These are phyloP conservation scores for Magnolia officinalis DNA, from an alignment of 164 flowering plant genomes.

Conservation along the genomic window DNA sequence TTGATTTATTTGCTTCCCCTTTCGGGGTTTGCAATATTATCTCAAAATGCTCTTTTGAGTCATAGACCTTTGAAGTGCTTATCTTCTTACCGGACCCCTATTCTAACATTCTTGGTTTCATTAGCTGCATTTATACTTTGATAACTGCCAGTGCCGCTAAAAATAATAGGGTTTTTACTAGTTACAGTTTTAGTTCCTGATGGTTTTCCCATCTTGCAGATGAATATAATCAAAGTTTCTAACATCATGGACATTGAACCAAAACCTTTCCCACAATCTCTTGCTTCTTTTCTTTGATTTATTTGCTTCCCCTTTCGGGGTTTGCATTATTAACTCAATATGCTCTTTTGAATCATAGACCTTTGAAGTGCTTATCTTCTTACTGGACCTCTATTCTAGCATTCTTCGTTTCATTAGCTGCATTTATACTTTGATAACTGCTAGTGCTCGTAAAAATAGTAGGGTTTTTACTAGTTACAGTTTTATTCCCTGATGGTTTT, in stretches of 20 bases:
- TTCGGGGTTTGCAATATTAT: neutral
- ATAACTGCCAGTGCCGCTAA: neutral
- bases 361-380: neutral
- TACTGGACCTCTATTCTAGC: neutral
- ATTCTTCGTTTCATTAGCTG: neutral
- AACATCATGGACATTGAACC: constrained; percentile 97
- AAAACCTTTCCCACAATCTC: constrained; percentile 20
- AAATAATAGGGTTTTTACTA: neutral
- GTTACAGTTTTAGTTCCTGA: neutral
- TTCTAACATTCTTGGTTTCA: neutral
- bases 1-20: neutral
- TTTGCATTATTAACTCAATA: too few relatives aligned
- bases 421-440: neutral
- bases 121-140: neutral
- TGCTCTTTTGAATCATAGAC: neutral
- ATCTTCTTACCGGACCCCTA: neutral
- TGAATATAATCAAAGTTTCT: constrained; percentile 94
- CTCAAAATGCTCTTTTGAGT: too few relatives aligned
- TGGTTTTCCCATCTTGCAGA: constrained; percentile 44
- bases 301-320: neutral
- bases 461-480: neutral
- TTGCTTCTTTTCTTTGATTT: neutral
- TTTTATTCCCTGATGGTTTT: neutral
- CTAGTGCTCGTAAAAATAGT: too few relatives aligned
- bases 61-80: neutral